Evolutionary conservation across 257 asterid species (phyloP).

Genomic region (Solanum virginianum): DNA sequence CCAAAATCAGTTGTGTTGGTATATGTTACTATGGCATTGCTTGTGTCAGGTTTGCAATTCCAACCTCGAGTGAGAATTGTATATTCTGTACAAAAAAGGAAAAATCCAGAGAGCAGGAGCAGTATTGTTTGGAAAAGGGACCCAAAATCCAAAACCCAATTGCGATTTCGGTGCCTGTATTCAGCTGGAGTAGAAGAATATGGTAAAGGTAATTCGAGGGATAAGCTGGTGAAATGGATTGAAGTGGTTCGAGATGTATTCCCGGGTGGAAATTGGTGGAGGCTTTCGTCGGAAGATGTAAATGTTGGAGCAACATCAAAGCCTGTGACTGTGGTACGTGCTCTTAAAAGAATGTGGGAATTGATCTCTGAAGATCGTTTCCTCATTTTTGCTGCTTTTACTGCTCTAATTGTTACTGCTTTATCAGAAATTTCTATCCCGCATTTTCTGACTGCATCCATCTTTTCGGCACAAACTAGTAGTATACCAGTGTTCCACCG

Average conservation of each 20-base stretch:
- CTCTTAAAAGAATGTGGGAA: constrained; percentile 80
- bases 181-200: constrained; percentile 34
- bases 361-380: constrained; percentile 74
- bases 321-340: constrained; percentile 81
- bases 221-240: constrained; percentile 45
- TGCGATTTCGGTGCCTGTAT: constrained; percentile 13
- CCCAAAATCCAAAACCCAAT: constrained; percentile 1
- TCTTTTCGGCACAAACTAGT: constrained; percentile 84
- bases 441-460: constrained; percentile 75
- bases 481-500: constrained; percentile 48
- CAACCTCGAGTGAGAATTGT: not conserved
- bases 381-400: constrained; percentile 65
- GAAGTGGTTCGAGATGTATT: constrained; percentile 25
- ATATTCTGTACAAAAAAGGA: not conserved
- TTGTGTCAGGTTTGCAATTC: not conserved
- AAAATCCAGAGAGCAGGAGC: not conserved
- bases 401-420: constrained; percentile 64
- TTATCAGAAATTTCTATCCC: constrained; percentile 85
- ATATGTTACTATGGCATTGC: not conserved
- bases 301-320: constrained; percentile 43
- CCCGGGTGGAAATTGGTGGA: constrained; percentile 97
- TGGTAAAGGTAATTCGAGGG: constrained; percentile 14
- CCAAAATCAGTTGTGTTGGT: not conserved
- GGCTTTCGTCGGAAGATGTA: constrained; percentile 42
- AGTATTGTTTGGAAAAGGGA: not conserved